Percentiles rank a stretch among this genome's conserved stretches.
Conservation (phyloP, 768 basidiomycete species). For the Tricholoma bakamatsutake region DNA sequence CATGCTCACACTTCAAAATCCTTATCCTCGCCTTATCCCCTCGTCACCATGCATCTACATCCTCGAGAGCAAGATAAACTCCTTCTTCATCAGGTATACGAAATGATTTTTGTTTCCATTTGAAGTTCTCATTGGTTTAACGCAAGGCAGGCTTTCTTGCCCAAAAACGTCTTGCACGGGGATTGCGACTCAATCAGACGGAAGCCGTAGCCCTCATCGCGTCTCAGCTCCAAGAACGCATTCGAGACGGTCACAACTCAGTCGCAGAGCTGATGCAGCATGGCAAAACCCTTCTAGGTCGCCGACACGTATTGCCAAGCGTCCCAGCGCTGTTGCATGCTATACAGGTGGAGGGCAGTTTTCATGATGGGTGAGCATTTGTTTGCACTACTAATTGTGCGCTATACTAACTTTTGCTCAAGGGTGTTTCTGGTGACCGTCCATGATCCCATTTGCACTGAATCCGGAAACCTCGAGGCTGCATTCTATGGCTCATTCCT, state of each 20-base stretch:
- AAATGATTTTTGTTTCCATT: neutral
- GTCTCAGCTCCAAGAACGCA: constrained; percentile 87
- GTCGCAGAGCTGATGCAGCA: constrained; percentile 92
- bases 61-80: constrained; percentile 76
- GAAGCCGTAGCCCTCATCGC: constrained; percentile 91
- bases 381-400: neutral
- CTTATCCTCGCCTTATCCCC: neutral
- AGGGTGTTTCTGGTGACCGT: constrained; percentile 96
- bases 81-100: constrained; percentile 58
- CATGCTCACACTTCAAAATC: neutral
- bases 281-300: constrained; percentile 83
- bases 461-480: constrained; percentile 68
- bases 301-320: constrained; percentile 81
- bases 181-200: constrained; percentile 76
- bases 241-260: constrained; percentile 82
- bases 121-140: neutral
- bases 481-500: constrained; percentile 95
- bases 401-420: constrained; percentile 6
- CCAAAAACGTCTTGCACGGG: constrained; percentile 93
- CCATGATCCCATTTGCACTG: constrained; percentile 89
- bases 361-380: constrained; percentile 66
- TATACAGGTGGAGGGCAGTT: constrained; percentile 93
- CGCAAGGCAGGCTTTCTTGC: constrained; percentile 78
- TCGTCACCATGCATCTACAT: constrained; percentile 52
- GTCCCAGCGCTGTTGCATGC: constrained; percentile 75